A percentile compares a stretch with the other conserved stretches of the same genome.
Evolutionary conservation across 2,329 filamentous ascomycete species (phyloP).

Genomic region (Cladosporium sp.): DNA sequence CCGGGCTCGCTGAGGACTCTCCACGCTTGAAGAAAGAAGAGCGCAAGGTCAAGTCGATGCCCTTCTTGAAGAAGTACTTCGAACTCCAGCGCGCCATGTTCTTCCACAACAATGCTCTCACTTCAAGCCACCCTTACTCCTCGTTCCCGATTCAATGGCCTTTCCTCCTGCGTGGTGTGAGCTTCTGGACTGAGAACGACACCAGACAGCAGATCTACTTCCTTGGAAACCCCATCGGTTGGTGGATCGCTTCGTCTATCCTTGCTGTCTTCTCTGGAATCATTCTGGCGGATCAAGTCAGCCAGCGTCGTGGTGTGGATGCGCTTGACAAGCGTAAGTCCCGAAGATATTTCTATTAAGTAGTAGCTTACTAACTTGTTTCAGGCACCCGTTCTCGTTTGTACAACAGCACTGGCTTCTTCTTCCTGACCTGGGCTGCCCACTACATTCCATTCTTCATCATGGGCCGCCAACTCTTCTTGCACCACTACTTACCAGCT

Average conservation of each 20-base stretch:
- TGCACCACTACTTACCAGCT: constrained; percentile 95
- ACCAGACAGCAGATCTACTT: constrained; percentile 98
- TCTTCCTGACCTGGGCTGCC: constrained; percentile 96
- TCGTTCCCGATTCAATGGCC: constrained; percentile 97
- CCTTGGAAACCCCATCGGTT: constrained; percentile 91
- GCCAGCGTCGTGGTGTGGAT: constrained; percentile 86
- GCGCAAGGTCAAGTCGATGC: constrained; percentile 73
- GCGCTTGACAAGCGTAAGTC: constrained; percentile 86
- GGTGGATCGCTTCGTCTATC: constrained; percentile 93
- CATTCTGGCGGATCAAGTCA: constrained; percentile 86
- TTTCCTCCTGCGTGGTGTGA: constrained; percentile 92
- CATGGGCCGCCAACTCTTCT: constrained; percentile 96
- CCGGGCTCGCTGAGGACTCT: constrained; percentile 69
- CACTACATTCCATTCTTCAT: constrained; percentile 97
- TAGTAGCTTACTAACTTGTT: background rate
- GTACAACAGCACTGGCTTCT: constrained; percentile 98
- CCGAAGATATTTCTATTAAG: no score
- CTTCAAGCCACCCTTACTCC: constrained; percentile 92
- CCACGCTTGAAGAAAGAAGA: constrained; percentile 70
- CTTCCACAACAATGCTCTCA: constrained; percentile 97
- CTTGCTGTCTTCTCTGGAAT: constrained; percentile 92
- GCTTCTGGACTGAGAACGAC: constrained; percentile 97
- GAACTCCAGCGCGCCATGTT: constrained; percentile 98
- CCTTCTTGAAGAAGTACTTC: constrained; percentile 91
- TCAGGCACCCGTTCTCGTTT: constrained; percentile 82